Base-by-base conservation (phyloP, 2,329 filamentous ascomycete genomes). In the Pezicula neosporulosa region DNA sequence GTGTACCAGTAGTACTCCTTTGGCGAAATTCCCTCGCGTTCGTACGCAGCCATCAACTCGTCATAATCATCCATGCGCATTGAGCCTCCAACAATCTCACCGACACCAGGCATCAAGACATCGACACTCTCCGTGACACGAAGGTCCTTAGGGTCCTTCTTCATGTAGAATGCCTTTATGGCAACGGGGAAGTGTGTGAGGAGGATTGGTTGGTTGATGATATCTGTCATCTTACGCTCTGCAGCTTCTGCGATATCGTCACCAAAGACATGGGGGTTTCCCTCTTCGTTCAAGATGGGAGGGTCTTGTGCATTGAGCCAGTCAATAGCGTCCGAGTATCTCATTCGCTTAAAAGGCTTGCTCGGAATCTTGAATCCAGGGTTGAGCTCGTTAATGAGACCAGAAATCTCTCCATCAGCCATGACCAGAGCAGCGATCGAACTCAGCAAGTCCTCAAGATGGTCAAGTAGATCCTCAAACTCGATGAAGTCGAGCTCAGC, bases 131-230 rank as follows among this genome's bases (percentile, higher is more conserved):
- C 93, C 0, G 94, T 99, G 27, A 97, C 90, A 24, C 92, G 82
- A 28, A 72, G 75, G 67, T 99, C 94, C 28, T 80, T 72, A 41
- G 79, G 77, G 63, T 93, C 94, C 73, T 87, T 92, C 73, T 92
- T 87, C 94, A 99, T 99, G 81, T 99, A 99, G 72, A 99, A 99
- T 1, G 94, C 89, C 80, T 99, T 99, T 80, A 99, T 96, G 75
- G 93, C 90, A 53, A 86, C 86, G 18, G 94, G 94, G 83, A 99
- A 99, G 74, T 97, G 93, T 2, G 93, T 97, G 39, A 97, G 80
- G 77, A 97, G 90, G 71, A 99, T 96, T 56, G 94, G 94, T 49
- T 83, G 77, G 83, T 95, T 94, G 78, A 99, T 96, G 62, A 87
- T 88, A 70, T 99, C 94, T 1, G 93, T 97, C 94, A 99, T 99